These are phyloP conservation scores for Lantana camara DNA, from an alignment of 257 asterid genomes.

Conservation along the genomic window DNA sequence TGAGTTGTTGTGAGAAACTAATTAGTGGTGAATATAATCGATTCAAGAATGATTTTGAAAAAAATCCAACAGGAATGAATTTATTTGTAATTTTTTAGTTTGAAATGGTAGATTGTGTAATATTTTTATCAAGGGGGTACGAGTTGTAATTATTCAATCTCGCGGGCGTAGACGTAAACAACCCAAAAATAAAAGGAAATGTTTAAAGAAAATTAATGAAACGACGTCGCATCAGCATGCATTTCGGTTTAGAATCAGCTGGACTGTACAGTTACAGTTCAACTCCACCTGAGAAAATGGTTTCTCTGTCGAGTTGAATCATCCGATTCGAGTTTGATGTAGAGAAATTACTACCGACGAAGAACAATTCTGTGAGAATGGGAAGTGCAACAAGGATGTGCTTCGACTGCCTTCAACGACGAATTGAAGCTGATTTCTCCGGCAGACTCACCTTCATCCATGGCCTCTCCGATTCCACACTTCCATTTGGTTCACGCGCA, in stretches of 20 bases:
- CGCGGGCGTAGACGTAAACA: too few species aligned
- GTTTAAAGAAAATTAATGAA: not conserved
- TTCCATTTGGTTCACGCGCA: constrained; percentile 77
- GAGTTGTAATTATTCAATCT: too few species aligned
- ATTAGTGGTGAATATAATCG: too few species aligned
- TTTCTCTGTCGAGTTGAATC: not conserved
- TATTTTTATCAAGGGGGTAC: too few species aligned
- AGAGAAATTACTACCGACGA: not conserved
- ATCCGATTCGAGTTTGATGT: constrained; percentile 3
- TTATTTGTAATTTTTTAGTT: too few species aligned
- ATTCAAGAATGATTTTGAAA: too few species aligned
- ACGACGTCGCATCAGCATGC: not conserved
- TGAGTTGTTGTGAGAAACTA: too few species aligned
- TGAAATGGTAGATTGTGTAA: too few species aligned
- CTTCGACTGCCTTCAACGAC: constrained; percentile 77
- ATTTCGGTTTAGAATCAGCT: not conserved
- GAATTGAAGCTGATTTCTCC: constrained; percentile 67
- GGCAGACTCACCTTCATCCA: constrained; percentile 51
- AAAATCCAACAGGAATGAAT: too few species aligned
- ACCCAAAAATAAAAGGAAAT: not conserved
- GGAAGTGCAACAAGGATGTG: constrained; percentile 45
- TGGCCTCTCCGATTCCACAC: constrained; percentile 66
- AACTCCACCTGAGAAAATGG: not conserved
- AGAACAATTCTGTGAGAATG: constrained; percentile 23
- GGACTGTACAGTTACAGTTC: constrained; percentile 11